These are phyloP conservation scores for Plasmodium sp. DNA, from an alignment of 169 alveolate genomes.

Conservation along the genomic window DNA sequence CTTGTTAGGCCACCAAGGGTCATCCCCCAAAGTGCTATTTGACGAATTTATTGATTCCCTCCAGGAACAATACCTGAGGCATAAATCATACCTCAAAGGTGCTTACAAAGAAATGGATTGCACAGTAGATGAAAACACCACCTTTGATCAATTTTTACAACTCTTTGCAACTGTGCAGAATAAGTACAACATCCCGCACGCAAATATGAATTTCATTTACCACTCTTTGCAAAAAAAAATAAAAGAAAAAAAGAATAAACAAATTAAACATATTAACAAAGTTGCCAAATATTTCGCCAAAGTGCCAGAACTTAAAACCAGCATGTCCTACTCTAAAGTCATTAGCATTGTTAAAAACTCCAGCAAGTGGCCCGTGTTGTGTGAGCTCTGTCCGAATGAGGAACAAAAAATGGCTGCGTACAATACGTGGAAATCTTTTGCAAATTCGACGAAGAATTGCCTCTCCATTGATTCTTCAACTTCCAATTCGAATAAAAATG, in stretches of 20 bases:
- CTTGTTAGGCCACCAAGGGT: constrained; percentile 77
- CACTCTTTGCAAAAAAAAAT: constrained; percentile 56
- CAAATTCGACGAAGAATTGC: constrained; percentile 17
- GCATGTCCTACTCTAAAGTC: constrained; percentile 45
- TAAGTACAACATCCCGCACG: constrained; percentile 41
- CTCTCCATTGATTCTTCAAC: constrained; percentile 44
- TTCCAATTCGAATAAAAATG: constrained; percentile 33
- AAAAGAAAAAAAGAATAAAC: constrained; percentile 54
- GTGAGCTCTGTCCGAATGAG: constrained; percentile 58
- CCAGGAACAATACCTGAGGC: constrained; percentile 72
- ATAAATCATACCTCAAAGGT: constrained; percentile 33
- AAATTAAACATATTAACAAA: constrained; percentile 44
- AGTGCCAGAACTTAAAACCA: constrained; percentile 56
- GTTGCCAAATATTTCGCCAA: constrained; percentile 61
- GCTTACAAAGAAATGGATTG: constrained; percentile 48
- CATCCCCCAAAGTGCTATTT: constrained; percentile 76
- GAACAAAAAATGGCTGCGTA: constrained; percentile 70
- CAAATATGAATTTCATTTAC: constrained; percentile 63
- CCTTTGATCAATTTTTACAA: constrained; percentile 49
- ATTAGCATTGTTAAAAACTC: constrained; percentile 60
- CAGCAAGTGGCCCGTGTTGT: constrained; percentile 52
- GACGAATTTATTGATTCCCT: constrained; percentile 73
- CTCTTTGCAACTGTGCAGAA: constrained; percentile 30
- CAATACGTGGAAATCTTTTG: constrained; percentile 43
- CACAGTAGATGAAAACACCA: constrained; percentile 51